Evolutionary conservation across 1,284 basidiomycete genomes (phyloP), one percentile per base, ranked within the genome.

Genomic region (Boletellus deceptivus): DNA sequence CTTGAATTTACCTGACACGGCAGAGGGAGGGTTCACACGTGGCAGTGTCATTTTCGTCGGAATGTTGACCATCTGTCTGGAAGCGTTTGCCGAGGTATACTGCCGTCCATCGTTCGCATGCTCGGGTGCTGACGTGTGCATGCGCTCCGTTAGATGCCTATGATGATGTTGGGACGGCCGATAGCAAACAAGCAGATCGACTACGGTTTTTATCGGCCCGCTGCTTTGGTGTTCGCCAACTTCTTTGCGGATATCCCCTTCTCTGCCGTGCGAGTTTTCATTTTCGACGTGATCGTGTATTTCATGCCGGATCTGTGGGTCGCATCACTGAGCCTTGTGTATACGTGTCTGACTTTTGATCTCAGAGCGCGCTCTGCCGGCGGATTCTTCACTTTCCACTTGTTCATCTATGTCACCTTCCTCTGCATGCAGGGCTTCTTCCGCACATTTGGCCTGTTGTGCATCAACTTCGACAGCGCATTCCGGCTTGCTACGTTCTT

Each of bases 1-100:
- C 72, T 82, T 83, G 60, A 80, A 89, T 49, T 77, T 89, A 29
- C 88, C 90, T 3, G 60, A 77, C 16, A 86, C 87, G 0, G 82
- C 91, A 8, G 78, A 79, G 34, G 92, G 92, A 35, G 89, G 87
- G 0, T 96, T 96, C 72, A 93, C 91, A 18, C 82, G 92, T 56
- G 93, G 91, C 27, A 83, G 90, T 70, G 83, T 91, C 39, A 83
- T 95, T 49, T 94, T 94, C 69, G 66, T 74, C 46, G 84, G 84
- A 44, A 72, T 93, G 53, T 70, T 94, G 27, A 86, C 87, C 25
- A 86, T 83, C 49, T 82, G 82, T 60, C 73, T 93, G 50, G 86
- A 86, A 63, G 88, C 89, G 1, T 93, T 93, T 68, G 81, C 83
- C 50, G 88, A 91, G 71, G 75, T 83, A 62, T 16, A 67, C 60